Percentiles rank a stretch among this genome's conserved stretches.
phyloP scores from a whole-genome alignment of 2,329 filamentous ascomycete genomes.

The Botrytis galanthina region DNA sequence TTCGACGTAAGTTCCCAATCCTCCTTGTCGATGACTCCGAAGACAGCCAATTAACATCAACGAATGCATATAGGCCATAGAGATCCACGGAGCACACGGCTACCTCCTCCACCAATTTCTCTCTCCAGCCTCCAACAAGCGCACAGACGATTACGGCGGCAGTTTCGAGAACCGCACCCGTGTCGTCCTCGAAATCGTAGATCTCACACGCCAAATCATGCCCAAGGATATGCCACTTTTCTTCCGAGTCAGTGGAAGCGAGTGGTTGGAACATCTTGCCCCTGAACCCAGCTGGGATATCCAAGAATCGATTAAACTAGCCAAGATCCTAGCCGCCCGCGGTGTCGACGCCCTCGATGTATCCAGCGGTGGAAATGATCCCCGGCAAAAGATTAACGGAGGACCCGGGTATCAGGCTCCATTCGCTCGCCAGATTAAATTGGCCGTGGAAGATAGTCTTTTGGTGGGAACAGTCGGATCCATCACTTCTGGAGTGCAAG shows the following conservation, averaged over 20 bases:
- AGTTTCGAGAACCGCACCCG: background rate
- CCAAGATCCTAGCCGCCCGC: background rate
- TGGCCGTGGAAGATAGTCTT: background rate
- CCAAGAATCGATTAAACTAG: background rate
- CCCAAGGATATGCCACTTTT: background rate
- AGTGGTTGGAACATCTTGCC: background rate
- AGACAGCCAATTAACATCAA: background rate
- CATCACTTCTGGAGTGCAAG: background rate
- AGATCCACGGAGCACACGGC: background rate
- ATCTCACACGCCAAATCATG: background rate
- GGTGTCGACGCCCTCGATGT: background rate
- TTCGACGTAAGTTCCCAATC: background rate
- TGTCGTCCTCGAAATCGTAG: background rate
- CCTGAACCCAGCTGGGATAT: background rate
- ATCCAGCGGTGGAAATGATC: background rate
- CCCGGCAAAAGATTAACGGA: background rate
- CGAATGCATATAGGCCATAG: background rate
- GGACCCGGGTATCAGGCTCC: background rate
- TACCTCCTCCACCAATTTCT: background rate
- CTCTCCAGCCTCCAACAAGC: background rate
- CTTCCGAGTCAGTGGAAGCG: background rate
- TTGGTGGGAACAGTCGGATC: background rate
- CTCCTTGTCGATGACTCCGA: fast-evolving
- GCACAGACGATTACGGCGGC: background rate
- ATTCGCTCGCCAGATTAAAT: background rate